Evolutionary conservation across 805 yeast species (phyloP).

Genomic region (Saccharomycopsis fibuligera): DNA sequence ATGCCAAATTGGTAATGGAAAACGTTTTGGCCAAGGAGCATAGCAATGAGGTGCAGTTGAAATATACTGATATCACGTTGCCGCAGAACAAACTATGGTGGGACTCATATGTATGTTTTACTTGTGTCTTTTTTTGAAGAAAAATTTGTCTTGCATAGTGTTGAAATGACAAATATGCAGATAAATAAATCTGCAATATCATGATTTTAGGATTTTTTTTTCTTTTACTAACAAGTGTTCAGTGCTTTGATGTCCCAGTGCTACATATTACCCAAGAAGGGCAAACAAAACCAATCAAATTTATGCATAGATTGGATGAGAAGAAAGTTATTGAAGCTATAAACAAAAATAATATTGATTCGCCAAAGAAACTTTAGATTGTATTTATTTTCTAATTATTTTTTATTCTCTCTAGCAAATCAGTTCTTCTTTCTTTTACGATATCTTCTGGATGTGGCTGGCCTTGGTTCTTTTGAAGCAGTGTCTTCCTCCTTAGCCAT

Average conservation of each 20-base stretch:
- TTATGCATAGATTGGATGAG: constrained; percentile 61
- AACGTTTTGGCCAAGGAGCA: too few relatives aligned
- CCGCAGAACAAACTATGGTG: constrained; percentile 59
- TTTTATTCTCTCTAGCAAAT: too few relatives aligned
- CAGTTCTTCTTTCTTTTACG: too few relatives aligned
- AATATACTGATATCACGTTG: constrained; percentile 50
- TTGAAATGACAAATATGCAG: too few relatives aligned
- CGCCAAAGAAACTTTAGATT: too few relatives aligned
- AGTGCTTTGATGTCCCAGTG: constrained; percentile 73
- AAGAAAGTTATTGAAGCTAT: constrained; percentile 31
- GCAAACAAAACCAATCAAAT: constrained; percentile 44
- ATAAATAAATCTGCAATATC: constrained; percentile 1
- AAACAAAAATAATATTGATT: constrained; percentile 1
- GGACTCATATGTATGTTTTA: constrained; percentile 41
- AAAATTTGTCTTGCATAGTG: too few relatives aligned
- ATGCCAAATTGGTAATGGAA: constrained; percentile 48
- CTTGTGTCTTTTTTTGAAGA: background rate
- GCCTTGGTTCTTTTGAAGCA: too few relatives aligned
- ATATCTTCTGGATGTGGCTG: too few relatives aligned
- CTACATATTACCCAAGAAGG: constrained; percentile 52
- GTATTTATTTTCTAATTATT: too few relatives aligned
- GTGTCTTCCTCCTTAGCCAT: too few relatives aligned
- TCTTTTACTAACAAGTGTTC: background rate
- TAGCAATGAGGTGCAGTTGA: constrained; percentile 30
- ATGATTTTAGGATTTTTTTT: too few relatives aligned